Evolutionary conservation across 495 filamentous ascomycete genomes (phyloP), one percentile per base, ranked within the genome.

Genomic region (Astrothelium macrocarpum): DNA sequence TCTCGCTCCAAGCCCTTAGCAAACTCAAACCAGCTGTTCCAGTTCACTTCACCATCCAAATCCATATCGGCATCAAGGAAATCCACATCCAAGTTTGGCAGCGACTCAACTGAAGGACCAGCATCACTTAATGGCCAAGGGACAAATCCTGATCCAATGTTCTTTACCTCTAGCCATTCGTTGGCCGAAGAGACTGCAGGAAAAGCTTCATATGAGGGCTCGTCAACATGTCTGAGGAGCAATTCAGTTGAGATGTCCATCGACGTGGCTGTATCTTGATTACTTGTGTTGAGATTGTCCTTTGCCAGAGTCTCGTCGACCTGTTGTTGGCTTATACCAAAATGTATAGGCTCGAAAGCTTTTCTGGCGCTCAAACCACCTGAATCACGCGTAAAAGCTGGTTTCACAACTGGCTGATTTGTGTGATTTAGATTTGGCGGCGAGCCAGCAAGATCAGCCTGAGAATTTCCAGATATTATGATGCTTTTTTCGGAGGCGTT

Each of bases 11-110:
- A 71, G 4, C 69, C 72, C 63, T 77, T 78, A 1, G 78, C 78
- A 65, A 75, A 76, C 29, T 77, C 75, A 43, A 81, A 71, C 80
- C 79, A 82, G 59, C 74, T 74, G 65, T 79, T 74, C 80, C 80
- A 82, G 62, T 82, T 72, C 23, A 80, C 64, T 10, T 77, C 74
- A 14, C 66, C 64, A 46, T 77, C 78, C 29, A 78, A 42, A 2
- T 78, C 76, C 67, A 77, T 70, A n/a, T 73, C 71, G 28, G 63
- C 59, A 28, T 78, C 71, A 16, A 74, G 14, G 45, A 49, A 23
- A 56, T 71, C 65, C 36, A 68, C 59, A 18, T 78, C 71, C n/a
- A 73, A 23, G 53, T 69, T 64, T 0, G 68, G 68, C 23, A 73
- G 69, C 5, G 66, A 42, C 59, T 68, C 60, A 42, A 64, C 65